Conservation (phyloP, 1,284 basidiomycete species). For the Cutaneotrichosporon dermatis region DNA sequence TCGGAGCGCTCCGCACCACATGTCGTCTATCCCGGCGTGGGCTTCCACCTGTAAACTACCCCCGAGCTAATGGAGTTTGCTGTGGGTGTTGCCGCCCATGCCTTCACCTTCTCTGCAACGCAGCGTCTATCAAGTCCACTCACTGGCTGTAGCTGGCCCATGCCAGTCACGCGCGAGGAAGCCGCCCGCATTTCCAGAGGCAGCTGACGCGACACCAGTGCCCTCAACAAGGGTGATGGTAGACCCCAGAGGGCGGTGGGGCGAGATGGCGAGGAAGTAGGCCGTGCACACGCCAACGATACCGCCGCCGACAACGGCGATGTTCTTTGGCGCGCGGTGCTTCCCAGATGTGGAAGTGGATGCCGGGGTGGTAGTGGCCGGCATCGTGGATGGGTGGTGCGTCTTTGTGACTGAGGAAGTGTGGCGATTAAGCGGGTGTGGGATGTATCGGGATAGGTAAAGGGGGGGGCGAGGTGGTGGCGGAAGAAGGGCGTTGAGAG, state of each 20-base stretch:
- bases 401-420: too few species aligned
- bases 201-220: slow-evolving; percentile 58
- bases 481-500: too few species aligned
- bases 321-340: slow-evolving; percentile 22
- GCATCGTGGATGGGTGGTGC: background rate
- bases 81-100: too few species aligned
- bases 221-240: slow-evolving; percentile 66
- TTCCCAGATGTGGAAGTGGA: background rate
- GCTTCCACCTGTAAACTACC: too few species aligned
- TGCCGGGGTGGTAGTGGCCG: background rate
- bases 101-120: too few species aligned
- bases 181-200: slow-evolving; percentile 86
- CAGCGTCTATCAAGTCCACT: slow-evolving; percentile 7
- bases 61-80: too few species aligned
- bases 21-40: too few species aligned
- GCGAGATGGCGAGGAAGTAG: slow-evolving; percentile 39
- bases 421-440: too few species aligned
- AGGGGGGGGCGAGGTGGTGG: too few species aligned
- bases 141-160: slow-evolving; percentile 49
- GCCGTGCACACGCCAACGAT: slow-evolving; percentile 83
- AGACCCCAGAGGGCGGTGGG: slow-evolving; percentile 49
- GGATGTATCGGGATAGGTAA: too few species aligned
- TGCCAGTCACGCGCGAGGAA: slow-evolving; percentile 81
- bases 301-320: slow-evolving; percentile 55
- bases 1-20: too few species aligned